Evolutionary conservation across 495 filamentous ascomycete species (phyloP), one percentile per base, ranked within the genome.

Genomic region (Penicillium salamii): DNA sequence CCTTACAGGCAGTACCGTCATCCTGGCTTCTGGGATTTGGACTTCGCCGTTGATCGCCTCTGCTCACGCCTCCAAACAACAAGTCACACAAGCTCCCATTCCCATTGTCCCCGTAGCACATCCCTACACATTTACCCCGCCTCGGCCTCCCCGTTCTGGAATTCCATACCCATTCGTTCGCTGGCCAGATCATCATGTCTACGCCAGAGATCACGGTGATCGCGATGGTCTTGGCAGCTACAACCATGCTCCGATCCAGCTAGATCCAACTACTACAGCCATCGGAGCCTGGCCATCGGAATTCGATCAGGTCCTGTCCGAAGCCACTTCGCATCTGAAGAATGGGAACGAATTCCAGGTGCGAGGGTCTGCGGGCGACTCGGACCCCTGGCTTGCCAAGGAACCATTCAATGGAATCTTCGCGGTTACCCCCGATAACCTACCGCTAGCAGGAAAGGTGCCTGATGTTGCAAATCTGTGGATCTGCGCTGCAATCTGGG

Each of bases 161-260:
- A 34, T 11, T 2, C 12, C 52, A 11, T 46, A 59, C 14, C 67
- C 67, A 20, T 70, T 54, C 35, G 57, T 70, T 13, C 55, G 67
- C 26, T 70, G 59, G 58, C 63, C 62, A 20, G 65, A 70, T 14
- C 52, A 70, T 40, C 67, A 65, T n/a, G 65, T 68, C 12, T 70
- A 70, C 32, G 58, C 61, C 9, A 54, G 67, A 24, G 65, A 70
- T 14, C 67, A 70, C 32, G 67, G 65, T 8, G 47, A 57, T 11
- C 63, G 54, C 34, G 65, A 63, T 37, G 65, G 67, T 0, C 35
- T 68, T 12, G 67, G 67, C 7, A 66, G 60, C 13, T 70, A 70
- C 35, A 49, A 68, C 15, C 67, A 70, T 34, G 24, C 52, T 5
- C 65, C 67, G 5, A 9, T 65, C 6, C 31, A 56, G 14, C 23